Evolutionary conservation across 345 rosid species (phyloP).

Genomic region (Melaleuca alternifolia): DNA sequence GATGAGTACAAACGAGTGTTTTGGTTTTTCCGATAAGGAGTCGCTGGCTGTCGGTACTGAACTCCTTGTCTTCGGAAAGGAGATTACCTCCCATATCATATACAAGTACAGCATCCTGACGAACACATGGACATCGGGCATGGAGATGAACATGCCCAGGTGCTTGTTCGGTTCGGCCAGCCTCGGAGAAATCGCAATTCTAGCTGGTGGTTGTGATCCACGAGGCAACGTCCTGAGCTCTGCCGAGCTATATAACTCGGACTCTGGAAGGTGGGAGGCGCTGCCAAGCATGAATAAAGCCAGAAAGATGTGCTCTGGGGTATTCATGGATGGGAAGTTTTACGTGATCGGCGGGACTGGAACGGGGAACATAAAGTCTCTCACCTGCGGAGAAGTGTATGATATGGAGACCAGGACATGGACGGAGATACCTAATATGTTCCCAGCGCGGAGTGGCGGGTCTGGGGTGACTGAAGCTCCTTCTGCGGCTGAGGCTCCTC

Average conservation of each 20-base stretch:
- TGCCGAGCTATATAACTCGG: constrained; percentile 61
- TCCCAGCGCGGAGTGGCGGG: constrained; percentile 26
- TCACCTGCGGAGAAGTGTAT: constrained; percentile 58
- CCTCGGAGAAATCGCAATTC: constrained; percentile 46
- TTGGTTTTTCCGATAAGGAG: constrained; percentile 49
- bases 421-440: constrained; percentile 57
- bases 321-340: constrained; percentile 76
- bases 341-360: constrained; percentile 72
- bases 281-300: constrained; percentile 56
- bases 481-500: constrained; percentile 56
- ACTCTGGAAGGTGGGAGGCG: constrained; percentile 40
- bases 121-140: constrained; percentile 40
- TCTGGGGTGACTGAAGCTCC: constrained; percentile 4
- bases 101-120: constrained; percentile 43
- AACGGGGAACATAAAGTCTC: constrained; percentile 13
- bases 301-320: constrained; percentile 70
- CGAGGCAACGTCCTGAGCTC: constrained; percentile 39
- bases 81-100: constrained; percentile 22
- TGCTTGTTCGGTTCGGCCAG: constrained; percentile 78
- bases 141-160: constrained; percentile 44
- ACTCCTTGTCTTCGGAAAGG: constrained; percentile 59
- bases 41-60: constrained; percentile 58
- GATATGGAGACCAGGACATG: constrained; percentile 46
- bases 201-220: constrained; percentile 77
- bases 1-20: constrained; percentile 43